Base-by-base conservation (phyloP, 2,329 filamentous ascomycete genomes). In the Fusarium compactum region DNA sequence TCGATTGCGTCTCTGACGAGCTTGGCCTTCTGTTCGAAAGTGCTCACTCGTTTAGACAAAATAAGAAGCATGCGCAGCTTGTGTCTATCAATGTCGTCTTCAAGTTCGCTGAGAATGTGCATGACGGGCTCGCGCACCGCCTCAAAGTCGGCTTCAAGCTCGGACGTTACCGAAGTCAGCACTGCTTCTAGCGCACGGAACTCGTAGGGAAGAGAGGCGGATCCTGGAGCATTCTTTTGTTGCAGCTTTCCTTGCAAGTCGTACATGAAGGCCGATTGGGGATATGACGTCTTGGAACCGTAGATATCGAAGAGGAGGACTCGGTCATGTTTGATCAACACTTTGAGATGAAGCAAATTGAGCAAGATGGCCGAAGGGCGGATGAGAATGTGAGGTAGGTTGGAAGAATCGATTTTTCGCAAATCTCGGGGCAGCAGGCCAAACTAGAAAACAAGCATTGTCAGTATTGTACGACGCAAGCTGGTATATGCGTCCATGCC, bases 191-290 rank as follows among this genome's bases (percentile, higher is more conserved):
- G 88, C 7, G 96, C 96, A 29, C 96, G 92, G 80, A 98, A 97
- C 80, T 99, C 96, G 80, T 99, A 99, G 0, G 96, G 93, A 8
- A 99, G 85, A 4, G 89, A 87, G 38, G 86, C 87, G 18, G 88
- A 86, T n/a, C 83, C 50, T 16, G 78, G 72, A 6, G 83, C 78
- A 63, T 90, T 86, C 79, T 94, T 95, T 77, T 97, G 94, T 69
- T 93, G 91, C 46, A 99, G 85, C 78, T 97, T 97, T 15, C 93
- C 93, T 79, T 98, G 94, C 22, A 99, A 84, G 77, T 98, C 96
- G 81, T 98, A 98, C 89, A 99, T 97, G 82, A 99, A 99, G 16
- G 96, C 89, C 6, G 94, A 97, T 79, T 98, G 96, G 32, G 95
- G 94, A 76, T 98, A 97, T 0, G 94, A 97, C 73, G 97, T 94